Conservation (phyloP, 2,329 filamentous ascomycete genomes). For the Colletotrichum sojae region DNA sequence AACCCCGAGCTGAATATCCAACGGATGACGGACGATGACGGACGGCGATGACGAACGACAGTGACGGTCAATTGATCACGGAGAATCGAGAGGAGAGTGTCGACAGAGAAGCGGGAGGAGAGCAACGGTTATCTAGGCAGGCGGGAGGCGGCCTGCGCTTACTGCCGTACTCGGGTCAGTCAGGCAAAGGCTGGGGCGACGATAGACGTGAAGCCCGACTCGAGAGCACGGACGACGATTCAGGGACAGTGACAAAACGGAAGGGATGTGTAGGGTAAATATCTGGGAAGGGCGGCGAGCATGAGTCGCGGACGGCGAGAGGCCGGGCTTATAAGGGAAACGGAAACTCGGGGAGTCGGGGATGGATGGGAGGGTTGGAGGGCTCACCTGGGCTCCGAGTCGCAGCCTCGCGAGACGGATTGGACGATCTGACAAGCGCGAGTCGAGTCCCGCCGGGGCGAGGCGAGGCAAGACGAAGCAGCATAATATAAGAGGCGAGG, state of each 20-base stretch:
- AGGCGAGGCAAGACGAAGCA: background rate
- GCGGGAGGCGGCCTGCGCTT: background rate
- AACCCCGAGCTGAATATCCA: too few species aligned
- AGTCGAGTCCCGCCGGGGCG: constrained; percentile 23
- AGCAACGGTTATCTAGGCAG: constrained; percentile 13
- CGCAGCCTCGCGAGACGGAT: constrained; percentile 26
- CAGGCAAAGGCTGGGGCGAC: constrained; percentile 1
- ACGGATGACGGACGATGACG: too few species aligned
- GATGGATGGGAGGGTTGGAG: background rate
- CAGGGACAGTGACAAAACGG: constrained; percentile 13
- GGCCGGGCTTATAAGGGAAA: constrained; percentile 25
- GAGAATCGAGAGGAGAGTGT: background rate
- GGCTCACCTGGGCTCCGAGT: constrained; percentile 14
- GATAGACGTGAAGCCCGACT: constrained; percentile 1
- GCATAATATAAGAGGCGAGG: too few species aligned
- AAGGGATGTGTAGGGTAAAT: constrained; percentile 22
- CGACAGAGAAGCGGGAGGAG: background rate
- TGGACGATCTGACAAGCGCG: constrained; percentile 26
- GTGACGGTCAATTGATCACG: constrained; percentile 5
- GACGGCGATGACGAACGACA: background rate
- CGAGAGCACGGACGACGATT: constrained; percentile 27
- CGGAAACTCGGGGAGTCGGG: background rate
- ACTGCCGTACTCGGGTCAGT: constrained; percentile 21
- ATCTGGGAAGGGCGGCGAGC: background rate
- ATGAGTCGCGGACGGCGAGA: constrained; percentile 27